Evolutionary conservation across 345 rosid genomes (phyloP).

Genomic region (Anacardium occidentale): DNA sequence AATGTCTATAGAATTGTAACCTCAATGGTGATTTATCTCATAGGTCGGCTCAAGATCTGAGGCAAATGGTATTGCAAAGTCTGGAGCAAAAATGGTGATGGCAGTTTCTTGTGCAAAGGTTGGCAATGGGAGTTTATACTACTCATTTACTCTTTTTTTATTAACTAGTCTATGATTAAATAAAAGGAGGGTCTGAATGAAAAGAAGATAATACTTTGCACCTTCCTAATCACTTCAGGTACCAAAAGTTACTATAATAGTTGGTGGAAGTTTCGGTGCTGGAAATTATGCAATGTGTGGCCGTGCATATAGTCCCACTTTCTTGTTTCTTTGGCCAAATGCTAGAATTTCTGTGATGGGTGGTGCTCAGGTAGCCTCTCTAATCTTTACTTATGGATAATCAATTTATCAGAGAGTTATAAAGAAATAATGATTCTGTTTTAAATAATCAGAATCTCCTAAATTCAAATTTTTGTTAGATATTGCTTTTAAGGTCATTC

Average conservation of each 20-base stretch:
- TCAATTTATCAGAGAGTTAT: background rate
- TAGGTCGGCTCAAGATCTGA: slow-evolving; percentile 98
- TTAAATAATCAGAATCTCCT: background rate
- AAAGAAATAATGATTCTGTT: background rate
- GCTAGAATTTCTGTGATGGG: slow-evolving; percentile 97
- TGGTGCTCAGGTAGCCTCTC: slow-evolving; percentile 72
- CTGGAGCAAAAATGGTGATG: slow-evolving; percentile 99
- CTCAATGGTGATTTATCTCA: slow-evolving; percentile 4
- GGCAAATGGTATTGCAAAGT: slow-evolving; percentile 94
- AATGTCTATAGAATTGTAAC: background rate
- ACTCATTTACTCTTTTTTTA: background rate
- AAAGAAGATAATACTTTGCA: slow-evolving; percentile 4
- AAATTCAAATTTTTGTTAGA: background rate
- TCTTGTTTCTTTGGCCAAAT: slow-evolving; percentile 96
- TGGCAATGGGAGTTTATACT: slow-evolving; percentile 13
- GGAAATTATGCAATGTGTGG: slow-evolving; percentile 99
- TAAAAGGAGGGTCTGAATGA: background rate
- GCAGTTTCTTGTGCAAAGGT: slow-evolving; percentile 98
- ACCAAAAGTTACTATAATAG: slow-evolving; percentile 79
- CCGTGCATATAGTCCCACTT: slow-evolving; percentile 85
- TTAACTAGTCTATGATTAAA: background rate
- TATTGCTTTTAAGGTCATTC: background rate
- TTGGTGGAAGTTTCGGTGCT: slow-evolving; percentile 97
- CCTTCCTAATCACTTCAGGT: slow-evolving; percentile 43
- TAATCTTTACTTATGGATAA: background rate